Conservation (phyloP, 1,284 basidiomycete genomes). For the Butyriboletus appendiculatus region DNA sequence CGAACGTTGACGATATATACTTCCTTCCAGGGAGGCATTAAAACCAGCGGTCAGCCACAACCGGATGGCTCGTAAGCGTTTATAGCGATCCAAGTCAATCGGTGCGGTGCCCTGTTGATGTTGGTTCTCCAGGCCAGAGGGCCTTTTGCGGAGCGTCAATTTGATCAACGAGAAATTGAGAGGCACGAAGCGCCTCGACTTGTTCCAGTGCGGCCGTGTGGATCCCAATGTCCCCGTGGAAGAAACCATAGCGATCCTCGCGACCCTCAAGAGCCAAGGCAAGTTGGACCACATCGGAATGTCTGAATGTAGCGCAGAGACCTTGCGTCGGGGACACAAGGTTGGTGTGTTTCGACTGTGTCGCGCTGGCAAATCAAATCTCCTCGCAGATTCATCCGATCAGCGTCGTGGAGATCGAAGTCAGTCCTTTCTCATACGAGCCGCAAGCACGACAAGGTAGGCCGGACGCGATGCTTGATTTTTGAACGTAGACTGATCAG, state of each 20-base stretch:
- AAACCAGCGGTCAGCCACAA: not conserved
- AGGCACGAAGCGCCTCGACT: slow-evolving; percentile 48
- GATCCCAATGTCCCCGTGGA: slow-evolving; percentile 41
- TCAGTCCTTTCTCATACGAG: slow-evolving; percentile 51
- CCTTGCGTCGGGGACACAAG: slow-evolving; percentile 47
- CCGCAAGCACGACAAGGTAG: slow-evolving; percentile 42
- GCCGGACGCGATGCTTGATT: not conserved
- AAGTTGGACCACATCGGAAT: slow-evolving; percentile 53
- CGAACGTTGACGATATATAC: not conserved
- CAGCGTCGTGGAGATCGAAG: slow-evolving; percentile 52
- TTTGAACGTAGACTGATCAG: slow-evolving; percentile 19
- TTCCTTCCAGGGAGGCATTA: slow-evolving; percentile 9
- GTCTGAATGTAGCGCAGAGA: slow-evolving; percentile 51
- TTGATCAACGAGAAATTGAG: slow-evolving; percentile 44
- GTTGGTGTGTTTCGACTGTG: slow-evolving; percentile 17
- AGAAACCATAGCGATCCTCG: slow-evolving; percentile 35
- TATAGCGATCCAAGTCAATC: not conserved
- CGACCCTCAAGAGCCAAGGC: slow-evolving; percentile 40
- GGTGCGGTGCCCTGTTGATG: no score
- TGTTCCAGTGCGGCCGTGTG: slow-evolving; percentile 45
- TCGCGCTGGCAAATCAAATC: not conserved
- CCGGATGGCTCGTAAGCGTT: slow-evolving; percentile 9
- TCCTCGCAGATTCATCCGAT: slow-evolving; percentile 44
- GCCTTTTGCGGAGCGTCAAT: slow-evolving; percentile 42
- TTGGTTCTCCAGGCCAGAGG: slow-evolving; percentile 31